phyloP scores from a whole-genome alignment of 1,284 basidiomycete species.

The Rhodotorula glutinis region DNA sequence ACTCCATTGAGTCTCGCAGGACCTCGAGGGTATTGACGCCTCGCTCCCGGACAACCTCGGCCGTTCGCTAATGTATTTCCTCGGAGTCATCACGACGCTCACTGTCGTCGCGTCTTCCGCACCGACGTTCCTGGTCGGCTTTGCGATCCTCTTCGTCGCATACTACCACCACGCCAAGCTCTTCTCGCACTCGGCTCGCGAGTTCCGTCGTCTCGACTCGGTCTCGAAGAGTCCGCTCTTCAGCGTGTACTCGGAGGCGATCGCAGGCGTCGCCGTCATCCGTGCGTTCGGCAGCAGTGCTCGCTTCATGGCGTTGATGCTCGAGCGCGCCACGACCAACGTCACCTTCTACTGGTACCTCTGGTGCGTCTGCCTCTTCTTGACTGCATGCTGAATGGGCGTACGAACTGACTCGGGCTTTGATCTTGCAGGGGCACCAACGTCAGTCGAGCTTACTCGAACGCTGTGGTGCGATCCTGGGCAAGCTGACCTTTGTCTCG shows the following conservation, averaged over 20 bases:
- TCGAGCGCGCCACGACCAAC: constrained; percentile 31
- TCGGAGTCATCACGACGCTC: constrained; percentile 59
- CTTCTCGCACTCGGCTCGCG: constrained; percentile 41
- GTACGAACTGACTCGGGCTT: neutral
- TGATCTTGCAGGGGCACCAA: constrained; percentile 2
- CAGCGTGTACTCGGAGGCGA: constrained; percentile 63
- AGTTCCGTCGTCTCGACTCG: constrained; percentile 58
- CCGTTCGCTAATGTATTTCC: constrained; percentile 54
- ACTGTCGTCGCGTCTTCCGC: constrained; percentile 61
- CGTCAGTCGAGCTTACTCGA: neutral
- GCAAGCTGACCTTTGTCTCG: constrained; percentile 44
- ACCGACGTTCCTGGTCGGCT: constrained; percentile 42
- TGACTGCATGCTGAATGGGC: too few relatives aligned
- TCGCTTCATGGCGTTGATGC: constrained; percentile 45
- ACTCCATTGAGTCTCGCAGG: constrained; percentile 55
- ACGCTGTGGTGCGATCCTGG: too few relatives aligned
- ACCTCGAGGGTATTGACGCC: constrained; percentile 85
- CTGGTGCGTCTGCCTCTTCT: constrained; percentile 4
- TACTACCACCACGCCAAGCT: constrained; percentile 38
- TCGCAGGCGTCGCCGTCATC: constrained; percentile 66
- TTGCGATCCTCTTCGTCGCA: constrained; percentile 35
- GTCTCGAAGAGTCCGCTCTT: constrained; percentile 87
- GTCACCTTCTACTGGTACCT: constrained; percentile 39
- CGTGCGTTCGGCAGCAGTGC: constrained; percentile 73
- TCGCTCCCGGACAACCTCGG: constrained; percentile 80